phyloP scores from a whole-genome alignment of 73 alveolate genomes.

The Paramecium tetraurelia region DNA sequence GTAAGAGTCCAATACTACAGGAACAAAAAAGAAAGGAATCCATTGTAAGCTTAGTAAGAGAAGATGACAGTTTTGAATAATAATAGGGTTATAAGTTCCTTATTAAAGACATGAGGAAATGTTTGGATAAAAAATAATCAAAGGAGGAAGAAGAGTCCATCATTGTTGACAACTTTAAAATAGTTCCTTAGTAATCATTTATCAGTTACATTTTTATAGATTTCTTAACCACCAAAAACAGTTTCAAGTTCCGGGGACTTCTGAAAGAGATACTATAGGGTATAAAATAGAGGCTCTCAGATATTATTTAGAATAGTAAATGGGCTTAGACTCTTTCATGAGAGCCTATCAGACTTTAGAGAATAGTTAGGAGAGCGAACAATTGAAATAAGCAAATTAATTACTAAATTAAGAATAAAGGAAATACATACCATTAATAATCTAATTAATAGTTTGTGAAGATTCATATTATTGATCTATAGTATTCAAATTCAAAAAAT shows the following conservation, averaged over 20 bases:
- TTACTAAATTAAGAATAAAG: constrained; percentile 69
- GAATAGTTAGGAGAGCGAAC: not conserved
- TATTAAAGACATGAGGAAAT: constrained; percentile 44
- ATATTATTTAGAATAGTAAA: constrained; percentile 72
- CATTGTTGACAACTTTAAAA: constrained; percentile 61
- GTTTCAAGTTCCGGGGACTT: constrained; percentile 76
- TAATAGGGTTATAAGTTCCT: constrained; percentile 50
- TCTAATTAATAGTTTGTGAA: constrained; percentile 91
- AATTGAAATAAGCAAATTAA: constrained; percentile 66
- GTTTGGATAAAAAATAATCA: constrained; percentile 48
- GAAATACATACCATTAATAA: constrained; percentile 73
- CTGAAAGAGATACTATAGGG: constrained; percentile 75
- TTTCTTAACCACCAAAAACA: constrained; percentile 56
- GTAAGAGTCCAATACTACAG: not conserved
- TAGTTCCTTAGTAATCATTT: constrained; percentile 56
- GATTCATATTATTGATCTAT: constrained; percentile 77
- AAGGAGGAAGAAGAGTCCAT: constrained; percentile 69
- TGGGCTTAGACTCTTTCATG: constrained; percentile 75
- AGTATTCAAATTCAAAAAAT: not conserved
- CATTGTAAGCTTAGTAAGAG: not conserved
- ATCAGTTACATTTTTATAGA: not conserved
- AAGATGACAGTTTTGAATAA: constrained; percentile 53
- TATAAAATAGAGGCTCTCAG: constrained; percentile 85
- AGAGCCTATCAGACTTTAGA: constrained; percentile 67
- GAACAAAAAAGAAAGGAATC: not conserved